Percentiles rank a stretch among this genome's conserved stretches.
Evolutionary conservation across 805 yeast species (phyloP).

Genomic region (Tetrapisispora namnaoensis): DNA sequence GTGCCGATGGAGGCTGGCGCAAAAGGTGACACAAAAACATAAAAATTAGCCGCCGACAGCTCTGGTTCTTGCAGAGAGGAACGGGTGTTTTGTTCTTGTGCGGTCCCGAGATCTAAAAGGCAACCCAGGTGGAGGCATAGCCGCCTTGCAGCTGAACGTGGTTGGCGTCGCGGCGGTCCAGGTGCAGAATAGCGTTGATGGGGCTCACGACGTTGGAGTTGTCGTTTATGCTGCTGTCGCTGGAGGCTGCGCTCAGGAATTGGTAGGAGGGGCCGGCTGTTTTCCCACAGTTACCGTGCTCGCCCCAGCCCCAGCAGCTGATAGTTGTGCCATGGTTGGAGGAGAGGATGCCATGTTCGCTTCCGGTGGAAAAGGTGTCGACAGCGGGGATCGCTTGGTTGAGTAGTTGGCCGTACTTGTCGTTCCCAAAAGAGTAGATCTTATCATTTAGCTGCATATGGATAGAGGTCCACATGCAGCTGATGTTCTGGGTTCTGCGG

Average conservation of each 20-base stretch:
- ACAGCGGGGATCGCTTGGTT: slow-evolving; percentile 7
- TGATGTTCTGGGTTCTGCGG: slow-evolving; percentile 3
- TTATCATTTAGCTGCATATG: slow-evolving; percentile 34
- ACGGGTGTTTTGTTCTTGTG: too few species aligned
- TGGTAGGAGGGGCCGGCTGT: not conserved
- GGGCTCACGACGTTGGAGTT: not conserved
- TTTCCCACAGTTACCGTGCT: slow-evolving; percentile 88
- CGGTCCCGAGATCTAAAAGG: not conserved
- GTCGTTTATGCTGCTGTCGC: not conserved
- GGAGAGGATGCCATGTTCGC: slow-evolving; percentile 71
- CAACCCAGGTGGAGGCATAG: slow-evolving; percentile 60
- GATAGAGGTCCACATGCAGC: slow-evolving; percentile 69
- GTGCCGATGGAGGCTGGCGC: too few species aligned
- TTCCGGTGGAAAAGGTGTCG: slow-evolving; percentile 45
- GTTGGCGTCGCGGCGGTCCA: not conserved
- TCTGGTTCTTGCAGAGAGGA: too few species aligned
- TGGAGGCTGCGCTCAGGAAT: not conserved
- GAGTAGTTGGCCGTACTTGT: slow-evolving; percentile 61
- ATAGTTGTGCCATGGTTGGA: slow-evolving; percentile 29
- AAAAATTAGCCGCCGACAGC: not conserved
- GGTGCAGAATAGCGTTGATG: not conserved
- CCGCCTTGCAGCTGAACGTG: slow-evolving; percentile 39
- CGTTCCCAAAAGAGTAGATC: slow-evolving; percentile 56
- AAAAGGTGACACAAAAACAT: not conserved
- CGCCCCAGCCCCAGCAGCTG: slow-evolving; percentile 96